These are phyloP conservation scores for Phaseolus coccineus DNA, from an alignment of 331 rosid genomes.

Conservation along the genomic window DNA sequence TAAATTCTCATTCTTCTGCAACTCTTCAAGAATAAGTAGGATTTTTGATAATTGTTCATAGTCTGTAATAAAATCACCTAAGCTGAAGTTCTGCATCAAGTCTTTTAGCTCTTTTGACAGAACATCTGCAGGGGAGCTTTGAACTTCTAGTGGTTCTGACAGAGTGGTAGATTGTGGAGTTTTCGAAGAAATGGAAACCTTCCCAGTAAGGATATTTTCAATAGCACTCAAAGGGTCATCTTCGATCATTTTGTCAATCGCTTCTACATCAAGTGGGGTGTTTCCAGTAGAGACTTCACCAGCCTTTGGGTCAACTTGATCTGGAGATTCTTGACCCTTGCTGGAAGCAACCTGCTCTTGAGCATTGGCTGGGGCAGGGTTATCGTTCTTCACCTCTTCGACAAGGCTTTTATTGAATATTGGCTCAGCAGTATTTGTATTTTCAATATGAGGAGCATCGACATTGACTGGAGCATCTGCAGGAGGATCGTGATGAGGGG, in stretches of 20 bases:
- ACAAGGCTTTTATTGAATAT: background rate
- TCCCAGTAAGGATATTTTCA: slow-evolving; percentile 29
- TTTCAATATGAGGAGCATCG: background rate
- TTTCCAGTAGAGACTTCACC: slow-evolving; percentile 21
- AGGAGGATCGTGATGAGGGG: background rate
- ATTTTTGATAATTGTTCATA: slow-evolving; percentile 15
- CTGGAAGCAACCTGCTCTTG: slow-evolving; percentile 25
- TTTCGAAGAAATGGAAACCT: slow-evolving; percentile 18
- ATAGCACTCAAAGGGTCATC: slow-evolving; percentile 26
- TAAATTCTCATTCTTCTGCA: slow-evolving; percentile 13
- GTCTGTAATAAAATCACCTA: slow-evolving; percentile 18
- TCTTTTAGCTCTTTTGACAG: slow-evolving; percentile 8
- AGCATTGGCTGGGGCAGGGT: slow-evolving; percentile 7
- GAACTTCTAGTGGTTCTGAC: background rate
- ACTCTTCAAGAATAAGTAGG: slow-evolving; percentile 26
- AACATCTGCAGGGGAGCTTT: background rate
- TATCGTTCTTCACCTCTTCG: background rate
- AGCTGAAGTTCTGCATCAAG: slow-evolving; percentile 11
- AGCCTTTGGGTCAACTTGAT: slow-evolving; percentile 1
- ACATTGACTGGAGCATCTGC: background rate
- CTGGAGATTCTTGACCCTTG: slow-evolving; percentile 13
- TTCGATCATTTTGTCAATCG: slow-evolving; percentile 30
- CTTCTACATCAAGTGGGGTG: slow-evolving; percentile 20
- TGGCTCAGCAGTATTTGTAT: background rate
- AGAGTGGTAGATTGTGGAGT: background rate